Evolutionary conservation across 805 yeast genomes (phyloP), one percentile per base, ranked within the genome.

Genomic region (Sugiyamaella lignohabitans): DNA sequence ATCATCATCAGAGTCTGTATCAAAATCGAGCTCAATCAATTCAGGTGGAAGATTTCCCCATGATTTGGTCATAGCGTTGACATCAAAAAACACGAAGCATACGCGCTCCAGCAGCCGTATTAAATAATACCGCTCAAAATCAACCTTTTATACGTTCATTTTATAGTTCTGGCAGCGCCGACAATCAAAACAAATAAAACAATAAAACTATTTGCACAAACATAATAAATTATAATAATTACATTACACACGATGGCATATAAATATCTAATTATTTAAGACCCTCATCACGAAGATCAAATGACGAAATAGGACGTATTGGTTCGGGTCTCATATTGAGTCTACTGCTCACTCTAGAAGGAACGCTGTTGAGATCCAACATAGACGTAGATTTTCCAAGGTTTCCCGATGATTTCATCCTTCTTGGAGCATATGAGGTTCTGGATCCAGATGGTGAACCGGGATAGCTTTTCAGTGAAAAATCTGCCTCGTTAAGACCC

Each of bases 371-470:
- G 38, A 53, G 36, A 42, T 53, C 53, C 16, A 49, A 42, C 57
- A 53, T 53, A 27, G 54, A 51, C 18, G 57, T 53, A 11, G 57
- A 48, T n/a, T 49, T 44, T n/a, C 50, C 55, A 3, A 24, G 23
- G n/a, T 38, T 30, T 16, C 23, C 40, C 11, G 49, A 32, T 2
- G 53, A 43, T 18, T 30, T 40, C 43, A 40, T 10, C 3, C 40
- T 24, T 10, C 53, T 20, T 11, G 44, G 46, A n/a, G 46, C 22
- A 22, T 20, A 21, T 20, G 34, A 42, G 17, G 38, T n/a, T 3
- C 29, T 37, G 14, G 43, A 38, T 20, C 23, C 41, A 8, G 38
- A 38, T 11, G 50, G 45, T 11, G 48, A 44, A 11, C 11, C 42
- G 6, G 45, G 45, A 29, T 40, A 44, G 32, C 45, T 45, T 38